phyloP scores from a whole-genome alignment of 129 eudicot genomes.

The Calendula officinalis region DNA sequence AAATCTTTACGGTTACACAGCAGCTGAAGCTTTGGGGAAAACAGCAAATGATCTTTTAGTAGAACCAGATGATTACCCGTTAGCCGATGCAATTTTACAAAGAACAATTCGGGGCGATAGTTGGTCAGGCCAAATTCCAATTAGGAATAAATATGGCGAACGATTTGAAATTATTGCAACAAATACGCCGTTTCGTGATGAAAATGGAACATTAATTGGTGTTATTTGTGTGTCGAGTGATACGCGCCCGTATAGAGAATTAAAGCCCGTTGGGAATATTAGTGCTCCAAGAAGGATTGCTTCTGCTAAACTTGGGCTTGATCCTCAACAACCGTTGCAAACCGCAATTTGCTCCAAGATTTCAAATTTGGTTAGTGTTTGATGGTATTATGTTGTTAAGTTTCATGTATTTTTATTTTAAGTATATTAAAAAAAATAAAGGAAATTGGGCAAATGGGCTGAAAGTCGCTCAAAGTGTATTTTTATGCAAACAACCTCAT shows the following conservation, averaged over 20 bases:
- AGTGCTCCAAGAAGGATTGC: slow-evolving; percentile 57
- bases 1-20: slow-evolving; percentile 68
- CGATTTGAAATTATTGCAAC: slow-evolving; percentile 47
- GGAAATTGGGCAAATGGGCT: not conserved
- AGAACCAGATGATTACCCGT: slow-evolving; percentile 41
- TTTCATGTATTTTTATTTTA: not conserved
- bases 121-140: slow-evolving; percentile 88
- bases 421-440: not conserved
- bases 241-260: slow-evolving; percentile 59
- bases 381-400: not conserved
- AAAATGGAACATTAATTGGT: slow-evolving; percentile 64
- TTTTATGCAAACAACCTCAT: no score
- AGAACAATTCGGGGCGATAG: slow-evolving; percentile 54
- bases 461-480: not conserved
- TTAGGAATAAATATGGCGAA: slow-evolving; percentile 64
- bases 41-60: slow-evolving; percentile 46
- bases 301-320: slow-evolving; percentile 80
- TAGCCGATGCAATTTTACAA: slow-evolving; percentile 48
- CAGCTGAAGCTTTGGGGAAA: slow-evolving; percentile 77
- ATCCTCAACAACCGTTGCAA: slow-evolving; percentile 92
- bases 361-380: slow-evolving; percentile 68
- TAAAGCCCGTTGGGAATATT: slow-evolving; percentile 35
- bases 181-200: slow-evolving; percentile 78
- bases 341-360: slow-evolving; percentile 79
- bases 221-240: slow-evolving; percentile 73